phyloP scores from a whole-genome alignment of 75 land plant species.

The Cunninghamia lanceolata region DNA sequence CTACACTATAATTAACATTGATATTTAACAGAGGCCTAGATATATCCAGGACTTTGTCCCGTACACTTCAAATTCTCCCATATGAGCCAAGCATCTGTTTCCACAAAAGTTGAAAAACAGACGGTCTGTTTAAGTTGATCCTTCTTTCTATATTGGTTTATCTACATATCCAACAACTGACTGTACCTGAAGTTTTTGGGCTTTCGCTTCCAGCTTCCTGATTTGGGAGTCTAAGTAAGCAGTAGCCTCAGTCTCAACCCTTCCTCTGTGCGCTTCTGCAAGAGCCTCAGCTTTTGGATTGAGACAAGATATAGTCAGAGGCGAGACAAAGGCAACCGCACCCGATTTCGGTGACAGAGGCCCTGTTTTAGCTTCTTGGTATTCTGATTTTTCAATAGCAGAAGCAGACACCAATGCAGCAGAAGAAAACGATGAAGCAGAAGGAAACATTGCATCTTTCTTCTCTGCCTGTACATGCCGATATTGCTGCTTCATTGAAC shows the following conservation, averaged over 20 bases:
- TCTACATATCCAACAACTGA: neutral
- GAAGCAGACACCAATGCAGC: neutral
- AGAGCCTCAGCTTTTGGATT: constrained; percentile 36
- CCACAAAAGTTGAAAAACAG: no score
- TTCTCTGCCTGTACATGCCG: neutral
- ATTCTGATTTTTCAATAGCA: neutral
- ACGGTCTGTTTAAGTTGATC: no score
- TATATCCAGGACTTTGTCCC: no score
- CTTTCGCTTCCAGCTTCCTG: constrained; percentile 41
- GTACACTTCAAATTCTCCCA: no score
- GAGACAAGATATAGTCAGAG: neutral
- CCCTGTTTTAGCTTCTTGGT: neutral
- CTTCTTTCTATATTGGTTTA: no score
- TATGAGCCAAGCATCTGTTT: no score
- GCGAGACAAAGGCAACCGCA: neutral
- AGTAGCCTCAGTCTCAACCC: constrained; percentile 39
- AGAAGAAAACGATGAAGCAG: neutral
- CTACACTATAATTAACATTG: neutral
- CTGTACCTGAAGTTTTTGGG: constrained; percentile 29
- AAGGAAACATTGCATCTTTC: neutral
- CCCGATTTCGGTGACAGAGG: neutral
- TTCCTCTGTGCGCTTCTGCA: constrained; percentile 32
- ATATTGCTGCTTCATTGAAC: neutral
- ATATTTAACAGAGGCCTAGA: no score
- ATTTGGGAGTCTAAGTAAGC: constrained; percentile 35